phyloP scores from a whole-genome alignment of 2,329 filamentous ascomycete species.

The Exophiala calicioides region DNA sequence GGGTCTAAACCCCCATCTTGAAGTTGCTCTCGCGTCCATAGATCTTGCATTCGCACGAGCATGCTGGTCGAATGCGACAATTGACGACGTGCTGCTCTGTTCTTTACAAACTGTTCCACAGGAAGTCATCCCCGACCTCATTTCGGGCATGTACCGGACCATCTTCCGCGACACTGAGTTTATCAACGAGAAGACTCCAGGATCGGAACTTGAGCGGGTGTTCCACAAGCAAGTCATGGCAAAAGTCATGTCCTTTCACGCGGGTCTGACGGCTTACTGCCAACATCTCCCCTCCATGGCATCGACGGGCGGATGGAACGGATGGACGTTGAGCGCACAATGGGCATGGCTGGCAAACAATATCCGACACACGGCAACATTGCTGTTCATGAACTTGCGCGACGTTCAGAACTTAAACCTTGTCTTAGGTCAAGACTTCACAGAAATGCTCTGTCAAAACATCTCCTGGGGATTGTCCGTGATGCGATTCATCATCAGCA shows the following conservation, averaged over 20 bases:
- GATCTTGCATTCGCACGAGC: slow-evolving; percentile 55
- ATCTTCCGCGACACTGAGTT: slow-evolving; percentile 78
- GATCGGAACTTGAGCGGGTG: slow-evolving; percentile 70
- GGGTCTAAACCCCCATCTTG: slow-evolving; percentile 36
- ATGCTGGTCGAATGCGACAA: slow-evolving; percentile 52
- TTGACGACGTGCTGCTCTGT: slow-evolving; percentile 70
- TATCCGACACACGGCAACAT: slow-evolving; percentile 24
- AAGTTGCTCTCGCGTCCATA: slow-evolving; percentile 63
- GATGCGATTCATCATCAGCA: slow-evolving; percentile 57
- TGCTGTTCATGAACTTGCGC: slow-evolving; percentile 23
- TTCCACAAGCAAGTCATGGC: slow-evolving; percentile 73
- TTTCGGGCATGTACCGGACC: slow-evolving; percentile 67
- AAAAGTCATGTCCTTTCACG: slow-evolving; percentile 58
- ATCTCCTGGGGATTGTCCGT: slow-evolving; percentile 76
- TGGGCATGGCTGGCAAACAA: slow-evolving; percentile 32
- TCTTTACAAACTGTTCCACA: slow-evolving; percentile 56
- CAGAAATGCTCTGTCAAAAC: slow-evolving; percentile 71
- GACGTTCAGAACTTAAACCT: slow-evolving; percentile 22
- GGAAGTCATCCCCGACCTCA: slow-evolving; percentile 62
- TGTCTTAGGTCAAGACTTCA: slow-evolving; percentile 57
- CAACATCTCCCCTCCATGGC: slow-evolving; percentile 12
- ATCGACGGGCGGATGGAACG: slow-evolving; percentile 8
- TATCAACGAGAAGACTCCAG: slow-evolving; percentile 47
- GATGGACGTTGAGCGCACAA: slow-evolving; percentile 25
- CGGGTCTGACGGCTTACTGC: slow-evolving; percentile 22